Evolutionary conservation across 768 basidiomycete species (phyloP).

Genomic region (Auriscalpium microsporum): DNA sequence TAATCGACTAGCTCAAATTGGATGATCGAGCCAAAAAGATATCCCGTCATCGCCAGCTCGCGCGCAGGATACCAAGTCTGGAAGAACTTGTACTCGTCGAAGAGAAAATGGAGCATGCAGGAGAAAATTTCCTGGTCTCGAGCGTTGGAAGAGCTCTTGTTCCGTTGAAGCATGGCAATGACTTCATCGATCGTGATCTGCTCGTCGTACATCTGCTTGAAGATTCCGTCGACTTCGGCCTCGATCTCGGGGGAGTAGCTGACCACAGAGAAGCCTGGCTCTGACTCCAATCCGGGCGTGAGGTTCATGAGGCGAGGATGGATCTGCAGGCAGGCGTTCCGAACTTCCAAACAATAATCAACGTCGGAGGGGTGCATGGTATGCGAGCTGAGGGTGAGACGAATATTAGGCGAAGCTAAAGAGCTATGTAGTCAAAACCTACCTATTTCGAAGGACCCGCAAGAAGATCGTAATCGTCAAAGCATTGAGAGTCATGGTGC

Average conservation of each 20-base stretch:
- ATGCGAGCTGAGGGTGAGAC: conserved; percentile 42
- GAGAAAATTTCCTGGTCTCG: conserved; percentile 95
- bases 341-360: conserved; percentile 82
- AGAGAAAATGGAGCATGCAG: conserved; percentile 99
- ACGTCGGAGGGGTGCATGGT: conserved; percentile 73
- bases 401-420: conserved; percentile 1
- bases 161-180: conserved; percentile 75
- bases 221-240: conserved; percentile 88
- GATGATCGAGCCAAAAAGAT: conserved; percentile 93
- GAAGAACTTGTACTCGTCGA: conserved; percentile 99
- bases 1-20: conserved; percentile 89
- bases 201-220: conserved; percentile 97
- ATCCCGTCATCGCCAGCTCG: conserved; percentile 92
- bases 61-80: conserved; percentile 91
- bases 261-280: conserved; percentile 87
- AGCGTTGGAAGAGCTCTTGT: conserved; percentile 73
- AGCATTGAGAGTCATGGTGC: conserved; percentile 82
- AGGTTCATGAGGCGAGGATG: conserved; percentile 96
- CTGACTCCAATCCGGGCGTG: conserved; percentile 73
- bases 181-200: conserved; percentile 93
- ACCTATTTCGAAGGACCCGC: conserved; percentile 81
- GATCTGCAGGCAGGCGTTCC: conserved; percentile 87
- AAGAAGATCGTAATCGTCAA: conserved; percentile 90
- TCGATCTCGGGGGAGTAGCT: conserved; percentile 85
- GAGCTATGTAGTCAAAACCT: conserved; percentile 19